phyloP scores from a whole-genome alignment of 1,139 yeast genomes.

The Debaryomyces nepalensis region DNA sequence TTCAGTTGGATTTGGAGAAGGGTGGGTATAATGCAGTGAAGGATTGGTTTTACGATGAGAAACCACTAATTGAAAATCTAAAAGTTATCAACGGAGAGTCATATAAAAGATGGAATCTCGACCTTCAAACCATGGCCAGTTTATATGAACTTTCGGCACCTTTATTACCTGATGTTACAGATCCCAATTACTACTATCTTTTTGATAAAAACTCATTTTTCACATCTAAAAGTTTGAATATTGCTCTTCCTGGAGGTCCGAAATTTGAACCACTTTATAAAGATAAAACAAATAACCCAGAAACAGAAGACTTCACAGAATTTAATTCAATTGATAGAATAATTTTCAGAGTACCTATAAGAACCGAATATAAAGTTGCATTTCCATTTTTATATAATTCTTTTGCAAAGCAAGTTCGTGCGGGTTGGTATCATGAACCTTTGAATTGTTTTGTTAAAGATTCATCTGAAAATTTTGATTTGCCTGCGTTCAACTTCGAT shows the following conservation, averaged over 20 bases:
- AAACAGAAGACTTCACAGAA: constrained; percentile 80
- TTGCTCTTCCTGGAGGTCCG: constrained; percentile 94
- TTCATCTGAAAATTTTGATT: constrained; percentile 49
- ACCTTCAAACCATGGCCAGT: constrained; percentile 64
- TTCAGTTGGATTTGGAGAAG: constrained; percentile 65
- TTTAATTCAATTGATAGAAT: constrained; percentile 88
- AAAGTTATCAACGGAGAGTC: constrained; percentile 72
- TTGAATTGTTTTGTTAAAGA: constrained; percentile 48
- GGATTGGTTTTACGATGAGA: constrained; percentile 83
- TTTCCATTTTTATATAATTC: constrained; percentile 86
- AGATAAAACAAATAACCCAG: constrained; percentile 58
- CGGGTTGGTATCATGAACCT: constrained; percentile 68
- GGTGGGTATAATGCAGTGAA: constrained; percentile 60
- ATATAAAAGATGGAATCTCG: constrained; percentile 73
- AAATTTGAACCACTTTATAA: constrained; percentile 88
- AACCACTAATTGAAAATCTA: constrained; percentile 67
- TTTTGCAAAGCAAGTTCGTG: constrained; percentile 65
- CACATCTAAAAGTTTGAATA: constrained; percentile 88
- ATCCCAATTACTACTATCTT: constrained; percentile 64
- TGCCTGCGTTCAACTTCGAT: constrained; percentile 61
- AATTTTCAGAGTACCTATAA: constrained; percentile 73
- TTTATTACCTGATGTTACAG: constrained; percentile 58
- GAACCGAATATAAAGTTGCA: constrained; percentile 85
- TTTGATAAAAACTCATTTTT: constrained; percentile 80
- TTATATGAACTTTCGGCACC: constrained; percentile 73